phyloP scores from a whole-genome alignment of 202 grass and related monocot genomes.

The Carex arenaria region DNA sequence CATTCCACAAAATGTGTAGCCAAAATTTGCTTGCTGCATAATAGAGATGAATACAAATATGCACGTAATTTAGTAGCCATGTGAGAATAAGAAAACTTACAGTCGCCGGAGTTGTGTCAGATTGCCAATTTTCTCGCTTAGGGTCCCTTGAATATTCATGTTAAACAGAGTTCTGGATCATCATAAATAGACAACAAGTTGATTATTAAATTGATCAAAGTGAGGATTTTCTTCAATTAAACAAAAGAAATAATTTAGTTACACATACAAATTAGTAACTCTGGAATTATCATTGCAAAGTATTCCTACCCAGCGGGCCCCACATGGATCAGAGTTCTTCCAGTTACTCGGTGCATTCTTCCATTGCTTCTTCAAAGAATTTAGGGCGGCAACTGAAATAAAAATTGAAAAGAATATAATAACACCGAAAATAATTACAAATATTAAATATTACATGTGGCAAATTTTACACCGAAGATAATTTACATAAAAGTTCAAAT shows the following conservation, averaged over 20 bases:
- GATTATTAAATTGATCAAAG: too few relatives aligned
- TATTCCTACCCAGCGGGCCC: slow-evolving; percentile 34
- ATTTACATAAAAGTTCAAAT: neutral
- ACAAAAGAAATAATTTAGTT: neutral
- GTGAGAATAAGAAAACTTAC: neutral
- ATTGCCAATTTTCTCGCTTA: too few relatives aligned
- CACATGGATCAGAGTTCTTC: slow-evolving; percentile 57
- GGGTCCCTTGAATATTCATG: too few relatives aligned
- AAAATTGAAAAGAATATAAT: neutral
- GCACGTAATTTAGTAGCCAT: neutral
- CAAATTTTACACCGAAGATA: too few relatives aligned
- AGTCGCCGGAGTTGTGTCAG: too few relatives aligned
- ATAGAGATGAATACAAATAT: neutral
- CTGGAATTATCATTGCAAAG: slow-evolving; percentile 31
- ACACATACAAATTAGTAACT: slow-evolving; percentile 59
- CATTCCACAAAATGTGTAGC: neutral
- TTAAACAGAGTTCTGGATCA: too few relatives aligned
- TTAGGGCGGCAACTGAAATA: slow-evolving; percentile 41
- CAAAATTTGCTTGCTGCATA: neutral
- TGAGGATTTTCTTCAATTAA: too few relatives aligned
- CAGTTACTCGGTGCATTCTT: slow-evolving; percentile 45
- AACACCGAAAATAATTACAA: neutral
- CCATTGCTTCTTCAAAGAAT: slow-evolving; percentile 50
- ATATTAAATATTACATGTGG: neutral
- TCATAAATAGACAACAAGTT: too few relatives aligned